phyloP scores from a whole-genome alignment of 768 basidiomycete genomes.

The Rhizopogon vinicolor region DNA sequence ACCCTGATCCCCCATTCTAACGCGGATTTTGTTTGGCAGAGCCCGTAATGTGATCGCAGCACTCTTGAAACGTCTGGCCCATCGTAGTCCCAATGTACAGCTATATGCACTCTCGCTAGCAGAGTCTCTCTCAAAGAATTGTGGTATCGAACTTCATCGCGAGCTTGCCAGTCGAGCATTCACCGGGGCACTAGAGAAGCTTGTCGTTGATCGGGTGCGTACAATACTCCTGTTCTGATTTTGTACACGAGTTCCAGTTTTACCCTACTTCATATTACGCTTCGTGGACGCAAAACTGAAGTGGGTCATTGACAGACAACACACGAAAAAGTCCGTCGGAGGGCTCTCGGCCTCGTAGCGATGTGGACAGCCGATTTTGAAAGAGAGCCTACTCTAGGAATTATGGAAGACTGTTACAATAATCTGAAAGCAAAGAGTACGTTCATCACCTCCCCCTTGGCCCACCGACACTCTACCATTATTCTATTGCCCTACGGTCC shows the following conservation, averaged over 20 bases:
- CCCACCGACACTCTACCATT: background rate
- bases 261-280: background rate
- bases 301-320: constrained; percentile 55
- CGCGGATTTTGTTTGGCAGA: constrained; percentile 36
- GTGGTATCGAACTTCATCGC: constrained; percentile 70
- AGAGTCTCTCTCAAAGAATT: constrained; percentile 91
- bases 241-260: background rate
- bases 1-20: constrained; percentile 11
- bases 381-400: constrained; percentile 69
- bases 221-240: background rate
- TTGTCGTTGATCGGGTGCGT: constrained; percentile 83
- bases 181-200: constrained; percentile 81
- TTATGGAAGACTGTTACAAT: constrained; percentile 91
- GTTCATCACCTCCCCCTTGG: constrained; percentile 5
- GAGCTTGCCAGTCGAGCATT: constrained; percentile 90
- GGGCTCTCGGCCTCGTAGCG: constrained; percentile 67
- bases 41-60: constrained; percentile 84
- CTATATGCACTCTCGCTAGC: constrained; percentile 85
- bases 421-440: constrained; percentile 78
- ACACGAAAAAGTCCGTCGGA: constrained; percentile 84
- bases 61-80: constrained; percentile 83
- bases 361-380: constrained; percentile 86
- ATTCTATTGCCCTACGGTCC: background rate
- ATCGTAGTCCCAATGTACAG: constrained; percentile 96
- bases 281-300: constrained; percentile 7